These are phyloP conservation scores for Chondrostereum purpureum DNA, from an alignment of 1,284 basidiomycete species.

Conservation along the genomic window DNA sequence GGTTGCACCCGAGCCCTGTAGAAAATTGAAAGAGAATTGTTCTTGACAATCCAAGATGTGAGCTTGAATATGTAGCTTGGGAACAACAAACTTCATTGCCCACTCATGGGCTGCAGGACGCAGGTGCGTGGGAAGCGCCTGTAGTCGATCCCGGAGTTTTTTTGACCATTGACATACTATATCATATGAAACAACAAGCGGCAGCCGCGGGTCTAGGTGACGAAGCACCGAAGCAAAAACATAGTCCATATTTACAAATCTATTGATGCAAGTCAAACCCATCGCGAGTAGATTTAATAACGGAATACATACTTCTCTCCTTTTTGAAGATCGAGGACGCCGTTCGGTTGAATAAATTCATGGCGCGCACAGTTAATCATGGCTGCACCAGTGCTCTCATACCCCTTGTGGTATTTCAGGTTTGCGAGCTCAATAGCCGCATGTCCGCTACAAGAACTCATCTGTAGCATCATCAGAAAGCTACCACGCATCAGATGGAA, in stretches of 20 bases:
- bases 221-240: conserved; percentile 15
- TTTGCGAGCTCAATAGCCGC: conserved; percentile 9
- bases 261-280: conserved; percentile 2
- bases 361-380: too few species aligned
- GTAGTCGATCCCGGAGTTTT: not conserved
- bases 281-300: not conserved
- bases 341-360: too few species aligned
- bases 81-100: conserved; percentile 11
- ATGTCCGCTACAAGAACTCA: conserved; percentile 6
- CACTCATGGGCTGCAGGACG: not conserved
- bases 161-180: too few species aligned
- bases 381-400: conserved; percentile 8
- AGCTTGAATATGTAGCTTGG: conserved; percentile 21
- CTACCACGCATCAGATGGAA: not conserved
- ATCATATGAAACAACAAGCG: conserved; percentile 18
- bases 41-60: conserved; percentile 19
- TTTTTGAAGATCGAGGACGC: too few species aligned
- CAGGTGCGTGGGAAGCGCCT: conserved; percentile 7
- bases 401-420: conserved; percentile 3
- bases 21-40: conserved; percentile 20
- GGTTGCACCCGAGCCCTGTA: conserved; percentile 15
- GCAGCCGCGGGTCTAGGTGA: not conserved
- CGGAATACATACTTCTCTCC: too few species aligned
- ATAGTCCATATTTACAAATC: conserved; percentile 23
- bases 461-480: not conserved